Conservation (phyloP, 2,329 filamentous ascomycete genomes). For the Didymella pomorum region DNA sequence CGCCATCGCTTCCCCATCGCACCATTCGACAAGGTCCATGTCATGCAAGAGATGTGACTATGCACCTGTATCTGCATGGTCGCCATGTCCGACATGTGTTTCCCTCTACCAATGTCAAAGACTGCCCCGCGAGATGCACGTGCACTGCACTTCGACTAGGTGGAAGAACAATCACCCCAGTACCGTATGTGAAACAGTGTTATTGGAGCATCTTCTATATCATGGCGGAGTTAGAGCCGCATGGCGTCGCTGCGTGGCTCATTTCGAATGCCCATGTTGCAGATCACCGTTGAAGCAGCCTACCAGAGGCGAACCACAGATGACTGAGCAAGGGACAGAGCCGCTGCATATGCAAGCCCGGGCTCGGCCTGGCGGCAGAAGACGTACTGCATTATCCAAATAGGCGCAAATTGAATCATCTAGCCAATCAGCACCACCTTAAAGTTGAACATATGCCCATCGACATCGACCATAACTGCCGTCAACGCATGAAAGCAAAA, state of each 20-base stretch:
- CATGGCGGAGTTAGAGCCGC: constrained; percentile 36
- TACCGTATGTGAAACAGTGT: constrained; percentile 9
- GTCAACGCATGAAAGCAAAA: background rate
- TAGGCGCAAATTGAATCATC: constrained; percentile 30
- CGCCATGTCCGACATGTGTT: constrained; percentile 24
- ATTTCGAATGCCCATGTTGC: constrained; percentile 35
- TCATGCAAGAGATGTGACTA: constrained; percentile 30
- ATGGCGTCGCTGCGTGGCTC: constrained; percentile 41
- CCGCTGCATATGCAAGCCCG: constrained; percentile 21
- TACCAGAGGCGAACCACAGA: constrained; percentile 24
- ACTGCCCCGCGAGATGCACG: constrained; percentile 12
- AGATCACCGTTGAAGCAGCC: constrained; percentile 33
- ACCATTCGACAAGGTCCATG: constrained; percentile 25
- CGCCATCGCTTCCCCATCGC: constrained; percentile 25
- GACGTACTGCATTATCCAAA: constrained; percentile 34
- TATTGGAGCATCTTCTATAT: constrained; percentile 11
- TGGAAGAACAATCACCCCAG: constrained; percentile 8
- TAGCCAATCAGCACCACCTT: constrained; percentile 18
- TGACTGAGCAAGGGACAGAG: constrained; percentile 20
- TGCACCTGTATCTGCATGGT: constrained; percentile 28
- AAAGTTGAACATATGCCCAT: background rate
- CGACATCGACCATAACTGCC: background rate
- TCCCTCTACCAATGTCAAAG: constrained; percentile 19
- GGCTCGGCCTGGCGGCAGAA: constrained; percentile 33
- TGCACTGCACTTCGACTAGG: constrained; percentile 9